Percentiles rank a stretch among this genome's conserved stretches.
Evolutionary conservation across 208 protist species (phyloP).

Genomic region (Entamoeba histolytica): DNA sequence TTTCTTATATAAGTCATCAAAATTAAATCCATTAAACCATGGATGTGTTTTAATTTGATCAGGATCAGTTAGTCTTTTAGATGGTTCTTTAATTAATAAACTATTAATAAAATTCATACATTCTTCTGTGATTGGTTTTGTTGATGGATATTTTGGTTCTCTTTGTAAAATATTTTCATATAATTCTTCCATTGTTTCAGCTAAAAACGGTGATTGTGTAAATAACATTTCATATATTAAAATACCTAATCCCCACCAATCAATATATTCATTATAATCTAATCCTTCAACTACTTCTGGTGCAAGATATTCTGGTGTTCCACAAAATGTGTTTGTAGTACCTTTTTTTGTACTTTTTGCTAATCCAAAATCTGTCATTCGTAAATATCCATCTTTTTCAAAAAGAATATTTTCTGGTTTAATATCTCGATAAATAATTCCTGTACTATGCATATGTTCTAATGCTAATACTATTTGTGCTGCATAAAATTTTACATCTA

Average conservation of each 20-base stretch:
- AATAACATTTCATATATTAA: conserved; percentile 56
- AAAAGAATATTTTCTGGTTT: conserved; percentile 28
- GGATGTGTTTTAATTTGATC: not conserved
- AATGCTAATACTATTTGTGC: conserved; percentile 40
- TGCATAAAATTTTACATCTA: conserved; percentile 28
- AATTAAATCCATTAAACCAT: not conserved
- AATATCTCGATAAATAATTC: conserved; percentile 19
- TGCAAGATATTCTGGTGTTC: conserved; percentile 26
- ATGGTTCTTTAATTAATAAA: not conserved
- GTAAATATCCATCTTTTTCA: conserved; percentile 7
- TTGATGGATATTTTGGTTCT: not conserved
- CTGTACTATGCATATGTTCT: conserved; percentile 31
- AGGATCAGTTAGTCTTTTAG: not conserved
- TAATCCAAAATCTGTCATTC: conserved; percentile 26
- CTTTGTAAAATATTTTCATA: not conserved
- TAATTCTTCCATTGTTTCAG: not conserved
- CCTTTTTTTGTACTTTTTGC: not conserved
- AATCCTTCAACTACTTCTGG: conserved; percentile 15
- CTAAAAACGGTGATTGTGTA: not conserved
- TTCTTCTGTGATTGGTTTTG: not conserved
- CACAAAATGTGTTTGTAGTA: conserved; percentile 19
- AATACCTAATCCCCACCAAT: conserved; percentile 63
- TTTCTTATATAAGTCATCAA: not conserved
- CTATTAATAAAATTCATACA: not conserved
- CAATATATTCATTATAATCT: conserved; percentile 58